Evolutionary conservation across 192 early-diverging fungal genomes (phyloP), one percentile per base, ranked within the genome.

Genomic region (Paraglomus occultum): DNA sequence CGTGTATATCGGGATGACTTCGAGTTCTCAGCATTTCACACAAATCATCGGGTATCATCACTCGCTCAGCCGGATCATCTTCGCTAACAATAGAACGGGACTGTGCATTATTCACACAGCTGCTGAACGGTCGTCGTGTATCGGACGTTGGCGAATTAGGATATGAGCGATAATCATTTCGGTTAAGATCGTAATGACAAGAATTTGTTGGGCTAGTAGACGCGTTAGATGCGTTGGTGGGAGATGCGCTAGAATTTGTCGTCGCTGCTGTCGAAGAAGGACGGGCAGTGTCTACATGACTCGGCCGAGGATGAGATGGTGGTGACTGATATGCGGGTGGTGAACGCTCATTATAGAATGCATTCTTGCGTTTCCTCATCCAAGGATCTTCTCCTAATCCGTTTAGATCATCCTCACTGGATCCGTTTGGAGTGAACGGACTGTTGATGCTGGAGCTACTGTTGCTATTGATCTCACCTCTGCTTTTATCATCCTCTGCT

Each of bases 21-120:
- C 67, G 40, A 2, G 67, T 70, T 39, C 51, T 57, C 5, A 70
- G 51, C 22, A 70, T 48, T 59, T 70, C 67, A 20, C 67, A 70
- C 18, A 70, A 38, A 39, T 70, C 67, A 49, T 70, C 67, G n/a
- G n/a, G n/a, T 12, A 42, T 31, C 54, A 57, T 51, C 0, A 70
- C 67, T 14, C 67, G 18, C 39, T 70, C 67, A 31, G 54, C 31
- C 31, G 31, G 47, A 50, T 70, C 67, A 20, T 59, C 67, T 11
- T 70, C 67, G 20, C 54, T 31, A 6, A 20, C 15, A 11, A 1
- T 11, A 57, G 18, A 20, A 57, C 54, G 10, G 3, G 15, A 57
- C 20, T 10, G 11, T 22, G 10, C 15, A 4, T 22, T 22, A 57
- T 57, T 57, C 11, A 11, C 9, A 57, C 38, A 23, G 54, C 20